A percentile compares a stretch with the other conserved stretches of the same genome.
These are phyloP conservation scores for Amauroascus niger DNA, from an alignment of 2,329 filamentous ascomycete genomes.

Conservation along the genomic window DNA sequence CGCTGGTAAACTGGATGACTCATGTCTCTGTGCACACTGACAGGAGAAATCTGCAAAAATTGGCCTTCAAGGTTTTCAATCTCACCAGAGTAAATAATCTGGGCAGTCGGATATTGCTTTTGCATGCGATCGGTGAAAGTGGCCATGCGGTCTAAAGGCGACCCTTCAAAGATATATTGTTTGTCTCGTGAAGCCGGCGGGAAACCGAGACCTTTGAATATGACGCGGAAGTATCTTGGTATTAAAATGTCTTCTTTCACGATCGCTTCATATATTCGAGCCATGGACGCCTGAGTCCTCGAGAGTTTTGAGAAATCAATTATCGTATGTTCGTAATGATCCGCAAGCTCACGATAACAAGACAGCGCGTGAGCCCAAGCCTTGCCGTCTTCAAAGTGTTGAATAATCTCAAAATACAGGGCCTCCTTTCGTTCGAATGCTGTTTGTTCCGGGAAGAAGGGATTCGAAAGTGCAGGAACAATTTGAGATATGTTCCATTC, in stretches of 20 bases:
- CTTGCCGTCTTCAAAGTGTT: conserved; percentile 86
- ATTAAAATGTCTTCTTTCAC: conserved; percentile 68
- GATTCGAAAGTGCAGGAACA: conserved; percentile 59
- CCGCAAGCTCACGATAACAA: conserved; percentile 80
- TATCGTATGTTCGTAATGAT: conserved; percentile 80
- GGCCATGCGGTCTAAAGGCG: conserved; percentile 62
- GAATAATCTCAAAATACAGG: conserved; percentile 90
- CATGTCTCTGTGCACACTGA: conserved; percentile 74
- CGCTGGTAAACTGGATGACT: conserved; percentile 77
- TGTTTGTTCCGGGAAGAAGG: conserved; percentile 69
- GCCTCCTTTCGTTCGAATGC: conserved; percentile 88
- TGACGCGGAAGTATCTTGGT: conserved; percentile 83
- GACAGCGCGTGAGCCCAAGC: conserved; percentile 82
- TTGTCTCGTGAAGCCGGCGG: conserved; percentile 73
- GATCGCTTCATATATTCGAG: conserved; percentile 81
- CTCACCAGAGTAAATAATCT: conserved; percentile 61
- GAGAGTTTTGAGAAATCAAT: conserved; percentile 92
- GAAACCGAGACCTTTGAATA: conserved; percentile 83
- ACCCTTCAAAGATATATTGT: conserved; percentile 83
- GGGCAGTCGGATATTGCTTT: conserved; percentile 75
- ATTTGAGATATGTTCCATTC: conserved; percentile 70
- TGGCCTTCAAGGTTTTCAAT: conserved; percentile 82
- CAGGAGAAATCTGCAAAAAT: conserved; percentile 69
- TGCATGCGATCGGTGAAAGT: conserved; percentile 88
- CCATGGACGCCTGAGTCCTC: conserved; percentile 78